Conservation (phyloP, 345 rosid genomes). For the Salix dunnii region DNA sequence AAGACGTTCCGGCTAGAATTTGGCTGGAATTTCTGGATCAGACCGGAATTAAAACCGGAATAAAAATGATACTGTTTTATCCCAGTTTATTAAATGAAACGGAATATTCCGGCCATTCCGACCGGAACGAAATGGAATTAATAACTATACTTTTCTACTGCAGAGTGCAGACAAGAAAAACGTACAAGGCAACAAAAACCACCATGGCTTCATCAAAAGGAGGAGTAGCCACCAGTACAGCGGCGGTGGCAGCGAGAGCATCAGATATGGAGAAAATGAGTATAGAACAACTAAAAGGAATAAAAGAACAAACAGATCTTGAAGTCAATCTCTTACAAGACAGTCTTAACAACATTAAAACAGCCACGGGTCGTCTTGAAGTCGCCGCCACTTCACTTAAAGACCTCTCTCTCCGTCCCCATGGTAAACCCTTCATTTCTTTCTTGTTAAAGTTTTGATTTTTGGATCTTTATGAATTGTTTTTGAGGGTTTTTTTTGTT, state of each 20-base stretch:
- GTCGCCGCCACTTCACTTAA: conserved; percentile 70
- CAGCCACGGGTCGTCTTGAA: conserved; percentile 84
- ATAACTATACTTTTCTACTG: too few species aligned
- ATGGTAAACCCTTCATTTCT: conserved; percentile 31
- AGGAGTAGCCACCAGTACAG: background rate
- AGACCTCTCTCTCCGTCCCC: conserved; percentile 77
- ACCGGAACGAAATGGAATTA: too few species aligned
- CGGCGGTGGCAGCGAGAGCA: background rate
- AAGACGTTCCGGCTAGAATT: too few species aligned
- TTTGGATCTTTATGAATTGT: background rate
- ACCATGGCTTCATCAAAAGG: background rate
- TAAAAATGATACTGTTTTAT: too few species aligned
- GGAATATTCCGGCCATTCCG: too few species aligned
- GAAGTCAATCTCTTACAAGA: conserved; percentile 93
- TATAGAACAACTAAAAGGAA: conserved; percentile 75
- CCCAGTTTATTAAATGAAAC: too few species aligned
- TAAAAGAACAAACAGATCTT: conserved; percentile 82
- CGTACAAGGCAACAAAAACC: background rate
- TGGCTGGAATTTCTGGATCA: too few species aligned
- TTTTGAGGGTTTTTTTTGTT: background rate
- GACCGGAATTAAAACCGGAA: too few species aligned
- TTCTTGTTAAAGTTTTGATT: background rate
- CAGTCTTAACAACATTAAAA: conserved; percentile 92
- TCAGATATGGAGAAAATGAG: conserved; percentile 71
- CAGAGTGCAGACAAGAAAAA: background rate